These are phyloP conservation scores for Talaromyces sp. DNA, from an alignment of 2,329 filamentous ascomycete genomes.

Conservation along the genomic window DNA sequence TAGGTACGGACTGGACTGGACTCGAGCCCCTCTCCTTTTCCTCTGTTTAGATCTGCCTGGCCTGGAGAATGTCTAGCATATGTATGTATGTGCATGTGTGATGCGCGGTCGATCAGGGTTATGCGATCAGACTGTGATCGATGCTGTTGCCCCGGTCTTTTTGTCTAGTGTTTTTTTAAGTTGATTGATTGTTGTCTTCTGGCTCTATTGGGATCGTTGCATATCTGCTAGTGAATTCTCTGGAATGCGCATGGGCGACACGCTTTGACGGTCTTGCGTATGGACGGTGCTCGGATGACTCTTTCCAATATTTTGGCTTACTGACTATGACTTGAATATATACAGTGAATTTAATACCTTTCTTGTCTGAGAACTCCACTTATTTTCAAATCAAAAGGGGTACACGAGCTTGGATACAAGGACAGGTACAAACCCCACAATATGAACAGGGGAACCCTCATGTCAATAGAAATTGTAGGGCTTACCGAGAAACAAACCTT, in stretches of 20 bases:
- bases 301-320: neutral
- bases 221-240: constrained; percentile 17
- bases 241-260: constrained; percentile 18
- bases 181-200: neutral
- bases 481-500: constrained; percentile 15
- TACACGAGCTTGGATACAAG: no score
- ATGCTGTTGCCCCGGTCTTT: neutral
- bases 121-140: constrained; percentile 8
- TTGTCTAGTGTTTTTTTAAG: neutral
- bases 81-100: neutral
- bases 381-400: no score
- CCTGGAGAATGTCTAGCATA: constrained; percentile 15
- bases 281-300: neutral
- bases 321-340: no score
- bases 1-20: neutral
- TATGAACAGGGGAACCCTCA: neutral
- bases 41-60: neutral
- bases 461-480: constrained; percentile 7
- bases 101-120: constrained; percentile 10
- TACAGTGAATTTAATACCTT: no score
- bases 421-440: constrained; percentile 4
- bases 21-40: neutral
- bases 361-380: no score
- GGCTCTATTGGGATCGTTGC: constrained; percentile 15
- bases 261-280: constrained; percentile 3